Evolutionary conservation across 805 yeast genomes (phyloP), one percentile per base, ranked within the genome.

Genomic region (Candida tallmaniae): DNA sequence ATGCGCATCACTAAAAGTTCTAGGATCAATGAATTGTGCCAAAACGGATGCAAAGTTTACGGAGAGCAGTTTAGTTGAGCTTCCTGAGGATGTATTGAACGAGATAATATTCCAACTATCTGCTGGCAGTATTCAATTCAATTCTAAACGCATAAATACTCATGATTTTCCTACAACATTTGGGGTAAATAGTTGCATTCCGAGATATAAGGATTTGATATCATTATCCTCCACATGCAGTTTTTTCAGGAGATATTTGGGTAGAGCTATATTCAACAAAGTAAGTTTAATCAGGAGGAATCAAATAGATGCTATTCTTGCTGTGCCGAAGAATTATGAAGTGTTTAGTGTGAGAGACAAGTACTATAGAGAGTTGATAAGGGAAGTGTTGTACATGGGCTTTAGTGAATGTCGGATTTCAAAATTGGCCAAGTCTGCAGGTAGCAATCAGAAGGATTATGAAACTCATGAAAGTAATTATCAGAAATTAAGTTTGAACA

Each of bases 231-330:
- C 50, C 7, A 55, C 62, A 10, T 58, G 63, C 31, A 34, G 31
- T 8, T 34, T 34, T 6, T 38, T 60, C 3, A 43, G 65, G 12
- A 28, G 24, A 10, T 32, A 42, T 11, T 31, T 54, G 10, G 59
- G 54, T 0, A 47, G 47, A 6, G 16, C 32, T 2, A 14, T 58
- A 13, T 58, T 55, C 32, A 30, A 29, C 6, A 39, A 40, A 12
- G 12, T 51, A 5, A 60, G 65, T 34, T 38, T 60, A 27, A 44
- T 58, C 5, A 34, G 65, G 16, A 26, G 35, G 15, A 57, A 55
- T 34, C 56, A 52, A 32, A 36, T 52, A 2, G 65, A 60, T 40
- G 48, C 54, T 3, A 34, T 56, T 6, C 35, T 59, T 27, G 41
- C 47, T 1, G 37, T 38, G 26, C 59, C 61, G 15, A 42, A 38